phyloP scores from a whole-genome alignment of 2,329 filamentous ascomycete genomes.

The Rachicladosporium sp. region DNA sequence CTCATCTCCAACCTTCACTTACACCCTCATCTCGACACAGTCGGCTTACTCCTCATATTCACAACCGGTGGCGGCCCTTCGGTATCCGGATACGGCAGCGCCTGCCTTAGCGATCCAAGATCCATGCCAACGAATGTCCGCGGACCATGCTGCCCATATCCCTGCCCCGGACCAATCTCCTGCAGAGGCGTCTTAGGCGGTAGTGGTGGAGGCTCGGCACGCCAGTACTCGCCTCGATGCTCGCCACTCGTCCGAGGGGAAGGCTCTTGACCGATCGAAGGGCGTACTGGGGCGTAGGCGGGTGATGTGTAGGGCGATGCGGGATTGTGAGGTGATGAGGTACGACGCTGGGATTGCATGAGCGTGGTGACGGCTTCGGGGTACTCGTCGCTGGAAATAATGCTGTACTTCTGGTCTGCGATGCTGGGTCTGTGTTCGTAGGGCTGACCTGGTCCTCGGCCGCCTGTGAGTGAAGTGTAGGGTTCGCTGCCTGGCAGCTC shows the following conservation, averaged over 20 bases:
- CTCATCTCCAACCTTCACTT: too few relatives aligned
- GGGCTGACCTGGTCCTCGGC: constrained; percentile 33
- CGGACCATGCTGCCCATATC: not conserved
- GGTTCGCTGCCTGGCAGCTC: constrained; percentile 20
- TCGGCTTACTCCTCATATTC: constrained; percentile 74
- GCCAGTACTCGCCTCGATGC: not conserved
- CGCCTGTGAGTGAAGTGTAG: constrained; percentile 12
- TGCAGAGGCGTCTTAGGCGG: constrained; percentile 48
- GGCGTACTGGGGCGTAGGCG: constrained; percentile 3
- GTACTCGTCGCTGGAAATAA: constrained; percentile 48
- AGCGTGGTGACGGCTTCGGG: constrained; percentile 19
- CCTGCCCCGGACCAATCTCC: constrained; percentile 1
- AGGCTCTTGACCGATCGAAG: constrained; percentile 1
- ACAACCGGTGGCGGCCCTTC: constrained; percentile 70
- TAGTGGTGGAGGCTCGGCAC: constrained; percentile 45
- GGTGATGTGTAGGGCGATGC: constrained; percentile 4
- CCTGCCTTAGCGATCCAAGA: constrained; percentile 19
- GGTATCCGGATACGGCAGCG: constrained; percentile 65
- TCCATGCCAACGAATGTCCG: constrained; percentile 8
- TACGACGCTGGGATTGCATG: constrained; percentile 1
- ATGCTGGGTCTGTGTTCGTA: constrained; percentile 41
- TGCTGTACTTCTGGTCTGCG: constrained; percentile 57
- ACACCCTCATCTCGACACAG: too few relatives aligned
- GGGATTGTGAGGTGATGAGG: not conserved
- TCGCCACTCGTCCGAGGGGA: constrained; percentile 1